Evolutionary conservation across 371 early-diverging fungal species (phyloP), one percentile per base, ranked within the genome.

Genomic region (Actinomortierella ambigua): DNA sequence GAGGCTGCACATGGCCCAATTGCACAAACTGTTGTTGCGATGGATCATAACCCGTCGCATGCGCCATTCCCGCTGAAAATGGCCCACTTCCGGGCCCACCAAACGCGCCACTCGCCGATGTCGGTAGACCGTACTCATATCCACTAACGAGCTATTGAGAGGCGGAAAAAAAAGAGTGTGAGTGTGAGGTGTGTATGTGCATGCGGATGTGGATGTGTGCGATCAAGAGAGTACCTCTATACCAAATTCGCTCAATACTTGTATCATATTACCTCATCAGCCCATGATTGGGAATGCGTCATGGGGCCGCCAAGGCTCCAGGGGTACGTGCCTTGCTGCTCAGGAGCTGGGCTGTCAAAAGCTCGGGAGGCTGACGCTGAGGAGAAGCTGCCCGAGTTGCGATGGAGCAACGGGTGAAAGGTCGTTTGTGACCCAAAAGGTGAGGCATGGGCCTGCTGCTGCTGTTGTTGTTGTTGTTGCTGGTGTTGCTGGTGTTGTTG

Each of bases 271-370:
- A 73, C 73, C 22, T 73, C 73, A 14, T 73, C 73, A 7, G 47
- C 46, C 73, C 73, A 66, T 6, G 73, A 73, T 20, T 66, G 67
- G 7, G 73, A 73, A 22, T 66, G 66, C 6, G 41, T 24, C 11
- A 73, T 26, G 9, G 54, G 22, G 2, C 50, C 28, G 26, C 53
- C 50, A 9, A 15, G 42, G n/a, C 46, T 67, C 73, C 73, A 73
- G 1, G 73, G 73, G 46, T 73, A 73, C 2, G 67, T 11, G 0
- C 48, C 40, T 18, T 59, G 73, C 29, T 73, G 73, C 51, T 73
- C 73, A 39, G 62, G n/a, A 24, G 64, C 59, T 5, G 73, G 67
- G 4, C 67, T 63, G 46, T 73, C 73, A 53, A 61, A 73, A 2
- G 54, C 48, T 3, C 73, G 41, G 15, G 67, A 59, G 0, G 59